Base-by-base conservation (phyloP, 1,284 basidiomycete genomes). In the Boletus calvinii region DNA sequence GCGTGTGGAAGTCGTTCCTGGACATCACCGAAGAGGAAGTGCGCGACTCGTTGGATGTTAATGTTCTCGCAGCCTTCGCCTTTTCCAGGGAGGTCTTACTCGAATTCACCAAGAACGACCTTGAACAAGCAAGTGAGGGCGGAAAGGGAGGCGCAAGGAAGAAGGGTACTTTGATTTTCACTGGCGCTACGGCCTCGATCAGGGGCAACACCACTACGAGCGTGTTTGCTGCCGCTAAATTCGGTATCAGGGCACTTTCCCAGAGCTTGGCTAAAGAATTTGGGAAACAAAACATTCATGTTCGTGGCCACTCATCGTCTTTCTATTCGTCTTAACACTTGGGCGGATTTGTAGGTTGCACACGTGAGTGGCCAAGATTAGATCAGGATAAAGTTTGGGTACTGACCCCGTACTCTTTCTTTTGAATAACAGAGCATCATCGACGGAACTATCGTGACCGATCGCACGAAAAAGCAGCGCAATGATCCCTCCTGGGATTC, bases 191-290 rank as follows among this genome's bases (percentile, higher is more conserved):
- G 12, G 80, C 85, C 0, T 78, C 81, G 48, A 55, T 79, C 45
- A 73, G 89, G 53, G 89, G 89, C 0, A 88, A 87, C 54, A 68
- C 72, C 9, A 73, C 69, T 2, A 90, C 87, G 0, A 84, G 84
- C 46, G 78, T 77, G 3, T 88, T 92, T 57, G 75, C 87, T 5
- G 81, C 83, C 3, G 81, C 83, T 3, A 92, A 91, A 69, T 80
- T 80, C 52, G 88, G 78, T 2, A 54, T 83, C 54, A 73, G 89
- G 32, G 84, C 84, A 0, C 69, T 92, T 43, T 80, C 81, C 11
- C 88, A 92, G 73, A 88, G 86, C 53, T 69, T 92, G 64, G 81
- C 81, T 29, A 89, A 91, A 67, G 90, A 92, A 63, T 92, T 90
- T 62, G 84, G 84, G 15, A 83, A 84, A 63, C 72, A 90, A 55